Percentiles rank a stretch among this genome's conserved stretches.
Evolutionary conservation across 352 stramenopile species (phyloP).

Genomic region (Pythium chondricola): DNA sequence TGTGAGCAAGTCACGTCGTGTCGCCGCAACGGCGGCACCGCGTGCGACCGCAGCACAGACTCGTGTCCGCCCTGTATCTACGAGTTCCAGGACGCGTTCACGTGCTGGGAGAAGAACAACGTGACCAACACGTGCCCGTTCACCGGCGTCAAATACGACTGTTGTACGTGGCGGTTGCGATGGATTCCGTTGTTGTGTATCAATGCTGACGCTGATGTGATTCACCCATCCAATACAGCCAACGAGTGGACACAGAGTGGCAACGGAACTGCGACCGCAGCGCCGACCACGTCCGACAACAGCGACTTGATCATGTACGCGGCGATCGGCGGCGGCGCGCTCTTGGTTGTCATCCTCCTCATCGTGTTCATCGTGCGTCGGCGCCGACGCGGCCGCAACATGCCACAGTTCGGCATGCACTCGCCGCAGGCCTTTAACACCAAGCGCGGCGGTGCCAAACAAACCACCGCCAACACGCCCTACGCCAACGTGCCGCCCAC

Average conservation of each 20-base stretch:
- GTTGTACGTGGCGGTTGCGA: conserved; percentile 37
- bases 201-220: not conserved
- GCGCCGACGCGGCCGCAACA: conserved; percentile 29
- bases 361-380: conserved; percentile 36
- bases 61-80: conserved; percentile 64
- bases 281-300: conserved; percentile 15
- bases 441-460: conserved; percentile 33
- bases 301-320: conserved; percentile 36
- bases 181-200: not conserved
- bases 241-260: conserved; percentile 3
- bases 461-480: conserved; percentile 15
- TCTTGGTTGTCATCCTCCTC: conserved; percentile 40
- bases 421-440: conserved; percentile 16
- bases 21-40: conserved; percentile 3
- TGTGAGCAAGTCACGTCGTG: conserved; percentile 17
- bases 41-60: conserved; percentile 23
- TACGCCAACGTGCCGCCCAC: conserved; percentile 55
- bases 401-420: conserved; percentile 29
- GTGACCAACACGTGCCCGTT: conserved; percentile 62
- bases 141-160: conserved; percentile 61
- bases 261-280: conserved; percentile 10
- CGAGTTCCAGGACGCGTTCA: conserved; percentile 36
- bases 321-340: conserved; percentile 42
- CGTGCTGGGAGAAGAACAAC: conserved; percentile 60
- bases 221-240: not conserved